Base-by-base conservation (phyloP, 2,329 filamentous ascomycete genomes). In the Endoconidiophora laricicola region DNA sequence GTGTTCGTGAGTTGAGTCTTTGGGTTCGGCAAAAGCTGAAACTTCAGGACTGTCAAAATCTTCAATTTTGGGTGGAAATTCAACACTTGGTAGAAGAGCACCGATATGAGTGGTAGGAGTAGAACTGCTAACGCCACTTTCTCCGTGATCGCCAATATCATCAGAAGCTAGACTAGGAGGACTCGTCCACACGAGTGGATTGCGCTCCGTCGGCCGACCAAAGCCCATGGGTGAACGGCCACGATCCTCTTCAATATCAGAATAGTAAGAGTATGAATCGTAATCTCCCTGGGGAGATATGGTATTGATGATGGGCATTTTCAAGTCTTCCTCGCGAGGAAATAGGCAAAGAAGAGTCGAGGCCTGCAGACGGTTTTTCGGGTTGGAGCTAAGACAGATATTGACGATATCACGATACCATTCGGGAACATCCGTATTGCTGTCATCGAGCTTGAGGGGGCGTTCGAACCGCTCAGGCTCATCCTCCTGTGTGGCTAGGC, bases 401-500 rank as follows among this genome's bases (percentile, higher is more conserved):
- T 79, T 74, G 37, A 94, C 79, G 45, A 94, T 71, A 14, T 75
- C 70, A 53, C 78, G 76, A 63, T 85, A 96, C 72, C 88, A 96
- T 10, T 72, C 69, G 0, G 91, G 91, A 6, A 93, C 73, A 23
- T 80, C 70, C 9, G 72, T 62, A 46, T 77, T 74, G 4, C 78
- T 60, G 3, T 70, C 66, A 24, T 53, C 22, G 7, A 82, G 65
- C 20, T 67, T 68, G 53, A 94, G 65, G 0, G 88, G 88, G 18
- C 85, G 76, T 18, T 50, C 42, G 53, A 83, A 79, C 18, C 76
- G 72, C 62, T 96, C 91, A 1, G 91, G 91, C 59, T 96, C 90
- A 59, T 96, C 90, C 50, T 88, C 78, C 56, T 90, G 77, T 60
- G 82, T 83, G 1, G 86, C 90, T 43, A 98, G 68, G 20, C 86